phyloP scores from a whole-genome alignment of 2,329 filamentous ascomycete species.

The Aspergillus novoparasiticus region DNA sequence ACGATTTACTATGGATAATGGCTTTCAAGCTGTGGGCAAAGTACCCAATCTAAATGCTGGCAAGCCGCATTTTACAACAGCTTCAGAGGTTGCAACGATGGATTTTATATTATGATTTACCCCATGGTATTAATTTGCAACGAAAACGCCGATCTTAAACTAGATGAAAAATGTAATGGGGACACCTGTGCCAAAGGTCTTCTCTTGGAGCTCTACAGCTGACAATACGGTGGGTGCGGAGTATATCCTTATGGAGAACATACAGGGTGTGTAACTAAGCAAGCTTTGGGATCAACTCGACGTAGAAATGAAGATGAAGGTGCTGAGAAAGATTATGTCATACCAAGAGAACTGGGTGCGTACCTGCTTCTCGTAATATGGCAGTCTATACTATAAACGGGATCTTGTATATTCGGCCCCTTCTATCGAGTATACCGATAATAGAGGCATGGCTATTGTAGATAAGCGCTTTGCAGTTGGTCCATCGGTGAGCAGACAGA shows the following conservation, averaged over 20 bases:
- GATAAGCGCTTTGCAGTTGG: conserved; percentile 36
- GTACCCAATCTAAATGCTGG: conserved; percentile 27
- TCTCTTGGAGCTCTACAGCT: conserved; percentile 1
- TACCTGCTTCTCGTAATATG: conserved; percentile 26
- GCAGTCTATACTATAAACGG: conserved; percentile 30
- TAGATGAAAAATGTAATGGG: conserved; percentile 4
- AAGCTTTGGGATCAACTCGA: conserved; percentile 31
- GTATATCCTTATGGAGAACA: conserved; percentile 21
- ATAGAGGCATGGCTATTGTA: not conserved
- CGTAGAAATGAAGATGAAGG: conserved; percentile 23
- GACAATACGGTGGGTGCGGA: conserved; percentile 7
- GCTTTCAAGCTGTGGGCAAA: conserved; percentile 23
- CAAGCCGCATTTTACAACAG: conserved; percentile 6
- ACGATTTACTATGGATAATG: conserved; percentile 20
- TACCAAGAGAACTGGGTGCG: conserved; percentile 14
- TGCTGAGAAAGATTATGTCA: conserved; percentile 31
- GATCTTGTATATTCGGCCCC: conserved; percentile 23
- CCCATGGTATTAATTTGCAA: not conserved
- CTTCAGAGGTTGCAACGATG: conserved; percentile 20
- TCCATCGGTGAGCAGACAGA: conserved; percentile 35
- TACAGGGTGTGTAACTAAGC: conserved; percentile 29
- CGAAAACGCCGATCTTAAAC: not conserved
- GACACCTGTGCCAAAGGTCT: conserved; percentile 6
- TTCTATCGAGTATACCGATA: not conserved
- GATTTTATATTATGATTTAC: conserved; percentile 12